Percentiles rank a stretch among this genome's conserved stretches.
Evolutionary conservation across 768 basidiomycete species (phyloP).

Genomic region (Ramaria sp.): DNA sequence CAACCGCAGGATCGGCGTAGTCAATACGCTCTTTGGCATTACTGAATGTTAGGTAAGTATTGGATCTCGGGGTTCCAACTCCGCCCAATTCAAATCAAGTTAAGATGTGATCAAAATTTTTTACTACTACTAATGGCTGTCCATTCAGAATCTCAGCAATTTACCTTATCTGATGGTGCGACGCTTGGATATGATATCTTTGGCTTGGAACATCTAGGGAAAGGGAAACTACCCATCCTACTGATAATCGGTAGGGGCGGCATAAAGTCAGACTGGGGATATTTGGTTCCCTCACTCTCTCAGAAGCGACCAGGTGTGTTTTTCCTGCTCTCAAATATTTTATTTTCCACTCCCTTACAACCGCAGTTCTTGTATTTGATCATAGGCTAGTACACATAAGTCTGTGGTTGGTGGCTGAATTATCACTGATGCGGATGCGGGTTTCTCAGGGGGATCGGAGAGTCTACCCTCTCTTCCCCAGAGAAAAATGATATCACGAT

Average conservation of each 20-base stretch:
- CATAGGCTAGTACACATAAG: constrained; percentile 19
- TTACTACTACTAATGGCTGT: background rate
- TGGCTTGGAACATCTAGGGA: constrained; percentile 23
- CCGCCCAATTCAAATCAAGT: too few relatives aligned
- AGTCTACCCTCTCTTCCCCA: constrained; percentile 23
- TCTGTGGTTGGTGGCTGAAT: background rate
- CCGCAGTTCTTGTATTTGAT: constrained; percentile 33
- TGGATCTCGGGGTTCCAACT: too few relatives aligned
- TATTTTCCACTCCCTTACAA: background rate
- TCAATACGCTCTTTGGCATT: too few relatives aligned
- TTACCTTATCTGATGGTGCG: constrained; percentile 31
- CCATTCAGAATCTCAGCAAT: background rate
- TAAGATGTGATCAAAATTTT: too few relatives aligned
- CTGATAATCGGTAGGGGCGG: constrained; percentile 32
- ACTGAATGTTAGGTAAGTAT: too few relatives aligned
- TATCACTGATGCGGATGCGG: background rate
- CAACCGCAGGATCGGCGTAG: too few relatives aligned
- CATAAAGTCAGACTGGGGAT: constrained; percentile 29
- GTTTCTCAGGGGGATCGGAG: constrained; percentile 32
- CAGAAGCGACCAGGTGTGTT: constrained; percentile 28
- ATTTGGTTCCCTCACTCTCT: constrained; percentile 23
- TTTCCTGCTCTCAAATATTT: background rate
- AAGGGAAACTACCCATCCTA: constrained; percentile 25
- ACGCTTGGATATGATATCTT: constrained; percentile 31
- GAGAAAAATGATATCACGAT: constrained; percentile 26